These are phyloP conservation scores for Bacidia rubella DNA, from an alignment of 495 filamentous ascomycete species.

Conservation along the genomic window DNA sequence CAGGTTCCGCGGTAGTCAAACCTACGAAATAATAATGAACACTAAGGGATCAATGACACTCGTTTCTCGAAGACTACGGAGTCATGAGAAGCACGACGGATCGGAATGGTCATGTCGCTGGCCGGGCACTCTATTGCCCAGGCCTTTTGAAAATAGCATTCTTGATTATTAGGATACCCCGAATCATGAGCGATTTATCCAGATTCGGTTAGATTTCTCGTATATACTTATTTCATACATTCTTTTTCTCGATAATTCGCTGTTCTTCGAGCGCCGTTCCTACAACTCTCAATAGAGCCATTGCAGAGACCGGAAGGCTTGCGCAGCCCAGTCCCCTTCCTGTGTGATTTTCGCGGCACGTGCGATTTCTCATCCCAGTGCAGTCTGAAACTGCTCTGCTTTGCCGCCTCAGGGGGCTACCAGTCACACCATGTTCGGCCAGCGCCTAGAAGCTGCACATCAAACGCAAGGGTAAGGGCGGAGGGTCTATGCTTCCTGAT, in stretches of 20 bases:
- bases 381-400: slow-evolving; percentile 1
- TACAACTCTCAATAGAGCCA: no score
- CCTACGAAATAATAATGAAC: slow-evolving; percentile 9
- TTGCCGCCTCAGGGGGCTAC: neutral
- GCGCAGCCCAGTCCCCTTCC: neutral
- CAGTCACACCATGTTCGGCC: slow-evolving; percentile 1
- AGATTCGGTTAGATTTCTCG: neutral
- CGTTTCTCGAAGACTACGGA: neutral
- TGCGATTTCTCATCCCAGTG: neutral
- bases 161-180: neutral
- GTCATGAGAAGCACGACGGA: neutral
- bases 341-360: neutral
- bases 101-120: neutral
- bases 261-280: no score
- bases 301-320: neutral
- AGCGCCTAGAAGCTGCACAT: neutral
- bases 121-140: neutral
- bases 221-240: neutral
- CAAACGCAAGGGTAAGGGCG: neutral
- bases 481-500: neutral
- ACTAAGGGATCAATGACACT: neutral
- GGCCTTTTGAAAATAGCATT: neutral
- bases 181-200: neutral
- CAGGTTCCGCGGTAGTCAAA: slow-evolving; percentile 16
- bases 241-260: no score